These are phyloP conservation scores for Allium sativum DNA, from an alignment of 106 monocot species.

Conservation along the genomic window DNA sequence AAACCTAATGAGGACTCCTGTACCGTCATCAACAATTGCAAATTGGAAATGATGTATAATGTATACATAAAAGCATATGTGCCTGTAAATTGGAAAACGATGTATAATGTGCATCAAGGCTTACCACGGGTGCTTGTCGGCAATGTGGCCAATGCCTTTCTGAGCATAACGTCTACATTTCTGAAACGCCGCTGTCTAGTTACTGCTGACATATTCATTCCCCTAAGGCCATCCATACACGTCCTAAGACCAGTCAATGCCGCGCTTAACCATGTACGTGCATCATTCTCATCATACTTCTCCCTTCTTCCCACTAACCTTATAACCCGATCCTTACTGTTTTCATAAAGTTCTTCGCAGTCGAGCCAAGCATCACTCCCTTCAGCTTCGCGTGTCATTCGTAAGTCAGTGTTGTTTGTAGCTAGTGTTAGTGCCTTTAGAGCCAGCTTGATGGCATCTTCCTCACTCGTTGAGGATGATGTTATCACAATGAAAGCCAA, in stretches of 20 bases:
- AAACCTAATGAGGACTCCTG: no score
- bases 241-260: slow-evolving; percentile 22
- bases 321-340: slow-evolving; percentile 15
- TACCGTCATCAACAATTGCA: no score
- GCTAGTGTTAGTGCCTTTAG: not conserved
- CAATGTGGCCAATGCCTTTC: slow-evolving; percentile 9
- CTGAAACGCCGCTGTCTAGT: no score
- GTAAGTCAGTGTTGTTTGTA: not conserved
- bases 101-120: no score
- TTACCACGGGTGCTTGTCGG: no score
- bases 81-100: no score
- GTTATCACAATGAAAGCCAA: not conserved
- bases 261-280: slow-evolving; percentile 28
- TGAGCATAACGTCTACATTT: not conserved
- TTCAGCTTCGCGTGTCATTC: not conserved
- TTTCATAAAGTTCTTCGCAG: slow-evolving; percentile 21
- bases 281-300: slow-evolving; percentile 4
- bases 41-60: no score
- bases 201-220: not conserved
- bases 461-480: no score
- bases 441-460: not conserved
- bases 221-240: slow-evolving; percentile 19
- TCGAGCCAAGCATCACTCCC: slow-evolving; percentile 13
- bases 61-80: no score
- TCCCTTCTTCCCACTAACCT: slow-evolving; percentile 4